Base-by-base conservation (phyloP, 768 basidiomycete species). In the Tylopilus rubrobrunneus region DNA sequence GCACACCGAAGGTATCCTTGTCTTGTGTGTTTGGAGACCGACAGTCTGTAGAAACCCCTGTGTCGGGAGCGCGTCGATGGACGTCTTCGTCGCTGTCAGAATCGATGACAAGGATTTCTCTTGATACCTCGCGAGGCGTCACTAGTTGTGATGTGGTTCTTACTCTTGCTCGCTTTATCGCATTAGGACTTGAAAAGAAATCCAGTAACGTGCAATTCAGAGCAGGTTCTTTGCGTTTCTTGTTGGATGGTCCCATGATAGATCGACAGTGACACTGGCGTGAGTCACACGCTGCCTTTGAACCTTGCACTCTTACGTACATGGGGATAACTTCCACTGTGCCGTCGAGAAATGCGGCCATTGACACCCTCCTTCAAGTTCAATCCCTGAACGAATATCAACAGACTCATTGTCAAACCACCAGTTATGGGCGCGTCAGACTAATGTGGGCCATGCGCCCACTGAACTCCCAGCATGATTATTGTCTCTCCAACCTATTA, bases 91-190 rank as follows among this genome's bases (percentile, higher is more conserved):
- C 83, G 48, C 77, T 77, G 59, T 85, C 84, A 19, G 84, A 84
- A 63, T 86, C 84, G 51, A 87, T 79, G 52, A 85, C 67, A 45
- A 86, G 85, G 56, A 84, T 62, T 57, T 85, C 78, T 56, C 66
- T 48, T 25, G 58, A 45, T 40, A 37, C 51, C 40, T 33, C 45
- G 25, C 17, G 7, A 23, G 47, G 25, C 5, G 44, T 5, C 3
- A 1, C 31, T 31, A 7, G 9, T 45, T 42, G 52, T 49, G 28
- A 55, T 45, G 56, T 41, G 2, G 49, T 29, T 56, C 45, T 53
- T 31, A 55, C 42, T 48, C 48, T 68, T 42, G 56, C 45, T 28
- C 60, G 65, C 53, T 67, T 68, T 21, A 27, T 37, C 14, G 62
- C 45, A n/a, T 66, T 62, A 11, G 57, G 14, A 45, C 61, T 50